phyloP scores from a whole-genome alignment of 2,329 filamentous ascomycete genomes.

The Trichoderma koningiopsis region DNA sequence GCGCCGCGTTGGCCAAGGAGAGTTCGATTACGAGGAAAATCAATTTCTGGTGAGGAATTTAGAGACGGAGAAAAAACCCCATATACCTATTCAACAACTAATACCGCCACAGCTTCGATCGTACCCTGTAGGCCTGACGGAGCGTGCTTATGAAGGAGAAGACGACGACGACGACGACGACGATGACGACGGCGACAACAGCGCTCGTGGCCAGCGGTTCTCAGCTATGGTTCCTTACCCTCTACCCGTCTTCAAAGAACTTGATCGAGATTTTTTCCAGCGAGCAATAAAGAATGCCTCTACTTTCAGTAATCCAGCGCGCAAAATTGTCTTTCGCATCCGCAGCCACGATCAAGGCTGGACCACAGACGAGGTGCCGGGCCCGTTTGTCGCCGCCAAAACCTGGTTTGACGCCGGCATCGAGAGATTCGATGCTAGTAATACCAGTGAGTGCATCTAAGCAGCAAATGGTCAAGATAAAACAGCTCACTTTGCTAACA shows the following conservation, averaged over 20 bases:
- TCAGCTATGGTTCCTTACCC: not conserved
- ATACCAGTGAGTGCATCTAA: not conserved
- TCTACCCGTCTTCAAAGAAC: not conserved
- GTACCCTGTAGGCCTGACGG: conserved; percentile 17
- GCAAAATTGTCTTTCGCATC: conserved; percentile 65
- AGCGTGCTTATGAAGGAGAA: not conserved
- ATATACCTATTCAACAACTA: not conserved
- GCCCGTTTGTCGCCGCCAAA: conserved; percentile 47
- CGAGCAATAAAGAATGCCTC: conserved; percentile 44
- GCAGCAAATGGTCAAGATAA: not conserved
- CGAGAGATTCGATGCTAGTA: conserved; percentile 53
- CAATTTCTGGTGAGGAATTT: conserved; percentile 1
- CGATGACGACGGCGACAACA: too few species aligned
- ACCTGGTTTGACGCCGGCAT: conserved; percentile 67
- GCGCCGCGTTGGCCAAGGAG: not conserved
- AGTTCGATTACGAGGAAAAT: not conserved
- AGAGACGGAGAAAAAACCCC: not conserved
- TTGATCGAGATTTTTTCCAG: conserved; percentile 35
- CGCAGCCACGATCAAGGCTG: conserved; percentile 62
- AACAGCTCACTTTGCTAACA: not conserved
- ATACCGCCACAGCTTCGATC: conserved; percentile 7
- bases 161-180: too few species aligned
- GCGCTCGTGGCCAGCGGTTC: not conserved
- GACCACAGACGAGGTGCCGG: conserved; percentile 37
- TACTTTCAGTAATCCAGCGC: conserved; percentile 51